These are phyloP conservation scores for Macadamia tetraphylla DNA, from an alignment of 164 flowering plant genomes.

Conservation along the genomic window DNA sequence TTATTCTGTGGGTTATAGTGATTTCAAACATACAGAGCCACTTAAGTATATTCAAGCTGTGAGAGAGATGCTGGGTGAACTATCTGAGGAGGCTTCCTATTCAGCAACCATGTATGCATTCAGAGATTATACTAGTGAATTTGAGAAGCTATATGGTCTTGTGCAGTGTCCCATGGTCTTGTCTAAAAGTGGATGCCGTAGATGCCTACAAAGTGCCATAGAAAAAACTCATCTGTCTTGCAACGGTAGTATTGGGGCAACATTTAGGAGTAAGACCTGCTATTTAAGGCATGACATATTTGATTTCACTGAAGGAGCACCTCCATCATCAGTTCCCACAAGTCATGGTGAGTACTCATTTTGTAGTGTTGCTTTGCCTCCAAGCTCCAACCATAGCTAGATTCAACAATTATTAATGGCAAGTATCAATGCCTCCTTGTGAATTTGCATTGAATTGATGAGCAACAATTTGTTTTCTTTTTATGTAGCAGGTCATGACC, in stretches of 20 bases:
- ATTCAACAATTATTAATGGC: too few relatives aligned
- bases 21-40: slow-evolving; percentile 9
- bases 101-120: slow-evolving; percentile 21
- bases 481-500: slow-evolving; percentile 10
- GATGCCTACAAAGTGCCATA: slow-evolving; percentile 21
- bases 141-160: slow-evolving; percentile 20
- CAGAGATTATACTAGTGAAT: not conserved
- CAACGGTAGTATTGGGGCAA: slow-evolving; percentile 23
- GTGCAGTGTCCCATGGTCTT: not conserved
- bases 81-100: slow-evolving; percentile 14
- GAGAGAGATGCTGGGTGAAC: slow-evolving; percentile 9
- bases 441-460: not conserved
- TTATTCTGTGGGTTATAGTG: not conserved
- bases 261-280: slow-evolving; percentile 28
- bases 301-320: slow-evolving; percentile 11
- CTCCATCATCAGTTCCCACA: not conserved
- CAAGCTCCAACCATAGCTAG: too few relatives aligned
- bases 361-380: too few relatives aligned
- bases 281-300: slow-evolving; percentile 32
- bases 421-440: too few relatives aligned
- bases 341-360: not conserved
- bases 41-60: slow-evolving; percentile 10
- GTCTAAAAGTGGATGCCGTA: slow-evolving; percentile 11
- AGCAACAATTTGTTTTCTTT: not conserved
- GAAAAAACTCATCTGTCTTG: slow-evolving; percentile 8